Evolutionary conservation across 768 basidiomycete species (phyloP), one percentile per base, ranked within the genome.

Genomic region (Amanita inopinata): DNA sequence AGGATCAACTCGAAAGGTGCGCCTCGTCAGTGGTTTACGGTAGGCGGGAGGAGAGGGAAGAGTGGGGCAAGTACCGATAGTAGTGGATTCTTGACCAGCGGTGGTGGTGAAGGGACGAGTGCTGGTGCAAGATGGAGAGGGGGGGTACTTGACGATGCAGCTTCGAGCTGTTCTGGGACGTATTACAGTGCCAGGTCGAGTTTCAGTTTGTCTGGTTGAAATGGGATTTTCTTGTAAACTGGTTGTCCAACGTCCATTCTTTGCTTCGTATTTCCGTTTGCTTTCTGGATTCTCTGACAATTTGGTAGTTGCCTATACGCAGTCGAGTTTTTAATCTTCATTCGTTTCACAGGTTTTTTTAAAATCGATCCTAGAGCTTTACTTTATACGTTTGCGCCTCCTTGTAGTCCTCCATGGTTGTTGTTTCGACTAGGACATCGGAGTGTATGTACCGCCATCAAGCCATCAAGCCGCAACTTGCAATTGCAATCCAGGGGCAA

Each of bases 161-260:
- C 52, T 17, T 57, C 56, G 20, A 33, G 45, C 18, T 50, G 14
- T 33, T 55, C 53, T 9, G 54, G 46, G 3, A 44, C 46, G 17
- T 57, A 54, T 36, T 54, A 57, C 49, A 55, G 51, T 33, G 56
- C 56, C 19, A 47, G 56, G 17, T 57, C 56, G 22, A 57, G 56
- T 28, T 57, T 57, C 37, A 53, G 46, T 22, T 7, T 33, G 30
- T 41, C 31, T 19, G 30, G 31, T 18, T 14, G 6, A 6, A 15
- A 18, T 28, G 7, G 6, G 3, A 10, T 30, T 28, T 18, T 27
- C 38, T 5, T 25, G 23, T 19, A 6, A 19, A 9, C 17, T 35
- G 19, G 23, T 19, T 35, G 15, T 18, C 9, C 17, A 35, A 12
- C 11, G 30, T 31, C 15, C 15, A 31, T 31, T 3, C 4, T 31